Conservation (phyloP, 371 early-diverging fungal genomes). For the Mucor indicus region DNA sequence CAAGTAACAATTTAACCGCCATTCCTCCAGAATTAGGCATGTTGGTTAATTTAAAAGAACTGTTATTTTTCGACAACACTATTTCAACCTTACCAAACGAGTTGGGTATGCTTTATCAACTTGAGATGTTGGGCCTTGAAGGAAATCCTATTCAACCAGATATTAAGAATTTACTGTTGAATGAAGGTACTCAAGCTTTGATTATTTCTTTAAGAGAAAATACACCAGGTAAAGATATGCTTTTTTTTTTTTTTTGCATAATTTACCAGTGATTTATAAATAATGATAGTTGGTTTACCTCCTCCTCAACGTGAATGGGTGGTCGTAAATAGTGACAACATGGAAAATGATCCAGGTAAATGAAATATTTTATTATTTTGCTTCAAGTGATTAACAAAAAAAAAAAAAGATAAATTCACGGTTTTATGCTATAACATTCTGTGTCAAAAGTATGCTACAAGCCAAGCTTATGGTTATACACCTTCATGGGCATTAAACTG, state of each 20-base stretch:
- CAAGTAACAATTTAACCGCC: slow-evolving; percentile 86
- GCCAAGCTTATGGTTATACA: slow-evolving; percentile 88
- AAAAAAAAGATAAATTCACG: slow-evolving; percentile 68
- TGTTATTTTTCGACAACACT: slow-evolving; percentile 92
- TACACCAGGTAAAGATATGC: slow-evolving; percentile 62
- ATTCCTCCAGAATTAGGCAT: slow-evolving; percentile 92
- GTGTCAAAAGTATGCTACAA: slow-evolving; percentile 86
- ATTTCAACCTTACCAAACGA: slow-evolving; percentile 86
- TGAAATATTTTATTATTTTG: neutral
- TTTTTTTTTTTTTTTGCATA: neutral
- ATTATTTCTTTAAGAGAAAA: slow-evolving; percentile 90
- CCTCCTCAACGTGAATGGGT: slow-evolving; percentile 95
- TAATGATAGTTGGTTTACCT: slow-evolving; percentile 60
- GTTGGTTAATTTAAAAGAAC: slow-evolving; percentile 78
- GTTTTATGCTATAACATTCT: slow-evolving; percentile 95
- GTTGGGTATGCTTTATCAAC: slow-evolving; percentile 88
- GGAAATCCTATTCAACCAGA: slow-evolving; percentile 95
- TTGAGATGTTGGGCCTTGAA: slow-evolving; percentile 93
- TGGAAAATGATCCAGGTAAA: slow-evolving; percentile 26
- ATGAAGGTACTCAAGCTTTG: slow-evolving; percentile 84
- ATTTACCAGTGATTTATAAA: neutral
- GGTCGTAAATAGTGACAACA: slow-evolving; percentile 48
- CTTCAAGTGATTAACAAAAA: neutral
- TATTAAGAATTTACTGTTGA: slow-evolving; percentile 73
- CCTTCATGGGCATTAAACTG: slow-evolving; percentile 96